Base-by-base conservation (phyloP, 2,329 filamentous ascomycete species). In the Verticillium isaacii region DNA sequence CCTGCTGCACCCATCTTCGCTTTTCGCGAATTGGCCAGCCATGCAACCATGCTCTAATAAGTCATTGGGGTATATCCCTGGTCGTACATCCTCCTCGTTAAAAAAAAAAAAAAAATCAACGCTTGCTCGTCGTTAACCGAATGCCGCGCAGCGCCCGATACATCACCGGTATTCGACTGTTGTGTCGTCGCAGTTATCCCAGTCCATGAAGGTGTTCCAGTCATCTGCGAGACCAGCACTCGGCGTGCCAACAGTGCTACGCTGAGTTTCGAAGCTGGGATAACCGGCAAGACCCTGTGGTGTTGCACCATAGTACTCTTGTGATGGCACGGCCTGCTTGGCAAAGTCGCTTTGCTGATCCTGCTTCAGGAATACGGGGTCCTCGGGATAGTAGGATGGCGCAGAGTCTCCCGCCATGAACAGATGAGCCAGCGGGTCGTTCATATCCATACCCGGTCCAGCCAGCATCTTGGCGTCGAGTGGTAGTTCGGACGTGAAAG, bases 401-500 rank as follows among this genome's bases (percentile, higher is more conserved):
- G 25, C 32, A 0, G 25, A 29, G 32, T 54, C 56, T 15, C 56
- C 41, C 1, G 61, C 64, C 58, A 66, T 56, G 3, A 66, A 62
- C 32, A 65, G 54, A 3, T 57, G 56, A 11, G 61, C 52, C 61
- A 66, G 64, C 1, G 69, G 69, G 6, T 71, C 68, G 32, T 58
- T 69, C 65, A 74, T 69, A 34, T 73, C 72, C 14, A 74, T 59
- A 7, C 72, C 72, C 1, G 71, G 68, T 7, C 61, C 63, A 45
- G 72, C 66, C 65, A 81, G 69, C 75, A 78, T 76, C 66, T 75
- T 79, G 2, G 76, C 73, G 57, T 81, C 78, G 1, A 74, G 65
- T 0, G 79, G 73, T 7, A 82, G 66, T 62, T 80, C 75, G 0
- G 77, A 67, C 0, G 78, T 80, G 59, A 81, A 82, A 1, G 69